Evolutionary conservation across 1,284 basidiomycete species (phyloP).

Genomic region (Athelia psychrophila): DNA sequence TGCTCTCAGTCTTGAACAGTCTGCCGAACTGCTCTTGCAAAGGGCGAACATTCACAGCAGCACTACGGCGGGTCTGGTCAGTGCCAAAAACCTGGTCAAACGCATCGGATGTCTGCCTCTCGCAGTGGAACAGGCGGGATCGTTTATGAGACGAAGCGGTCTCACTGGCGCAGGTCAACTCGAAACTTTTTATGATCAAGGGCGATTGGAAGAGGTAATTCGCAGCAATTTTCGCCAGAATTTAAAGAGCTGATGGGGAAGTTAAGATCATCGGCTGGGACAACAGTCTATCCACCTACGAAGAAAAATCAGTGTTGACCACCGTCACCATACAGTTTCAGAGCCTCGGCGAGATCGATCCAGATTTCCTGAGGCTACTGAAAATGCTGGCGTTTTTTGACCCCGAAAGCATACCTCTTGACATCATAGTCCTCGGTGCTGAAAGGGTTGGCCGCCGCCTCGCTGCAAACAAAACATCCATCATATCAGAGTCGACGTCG

Average conservation of each 20-base stretch:
- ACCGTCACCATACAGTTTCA: not conserved
- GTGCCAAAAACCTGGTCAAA: not conserved
- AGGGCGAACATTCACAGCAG: not conserved
- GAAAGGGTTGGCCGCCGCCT: too few relatives aligned
- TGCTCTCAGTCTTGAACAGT: not conserved
- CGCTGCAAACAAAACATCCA: not conserved
- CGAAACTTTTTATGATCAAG: too few relatives aligned
- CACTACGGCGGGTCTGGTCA: not conserved
- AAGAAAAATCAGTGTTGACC: not conserved
- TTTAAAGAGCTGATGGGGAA: not conserved
- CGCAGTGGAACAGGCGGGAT: not conserved
- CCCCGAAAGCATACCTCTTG: not conserved
- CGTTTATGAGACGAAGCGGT: not conserved
- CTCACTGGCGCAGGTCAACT: not conserved
- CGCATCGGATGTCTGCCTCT: not conserved
- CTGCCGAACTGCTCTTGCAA: not conserved
- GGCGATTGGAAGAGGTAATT: not conserved
- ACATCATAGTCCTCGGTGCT: not conserved
- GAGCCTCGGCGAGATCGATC: not conserved
- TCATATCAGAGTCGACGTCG: too few relatives aligned
- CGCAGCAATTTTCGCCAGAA: not conserved
- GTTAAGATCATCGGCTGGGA: not conserved
- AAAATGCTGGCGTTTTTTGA: not conserved
- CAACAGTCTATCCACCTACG: not conserved
- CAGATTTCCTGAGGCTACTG: not conserved